Conservation (phyloP, 78 protist species). For the Monosiga brevicollis region DNA sequence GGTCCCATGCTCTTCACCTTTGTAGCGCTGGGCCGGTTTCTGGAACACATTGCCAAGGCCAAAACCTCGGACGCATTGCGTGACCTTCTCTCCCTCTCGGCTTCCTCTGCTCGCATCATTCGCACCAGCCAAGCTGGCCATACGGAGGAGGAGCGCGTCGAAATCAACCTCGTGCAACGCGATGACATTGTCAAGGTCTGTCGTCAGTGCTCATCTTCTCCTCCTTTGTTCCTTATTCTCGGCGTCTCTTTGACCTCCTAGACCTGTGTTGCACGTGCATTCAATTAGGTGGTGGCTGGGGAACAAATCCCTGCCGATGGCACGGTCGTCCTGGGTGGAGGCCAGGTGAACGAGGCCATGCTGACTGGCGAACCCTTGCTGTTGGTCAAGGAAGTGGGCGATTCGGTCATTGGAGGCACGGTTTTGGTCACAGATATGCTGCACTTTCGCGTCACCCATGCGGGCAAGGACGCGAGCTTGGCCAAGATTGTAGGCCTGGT, state of each 20-base stretch:
- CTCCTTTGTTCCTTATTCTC: no score
- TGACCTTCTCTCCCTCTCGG: constrained; percentile 45
- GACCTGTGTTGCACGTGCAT: neutral
- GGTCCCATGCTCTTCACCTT: constrained; percentile 68
- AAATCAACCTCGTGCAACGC: neutral
- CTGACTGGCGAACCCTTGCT: constrained; percentile 89
- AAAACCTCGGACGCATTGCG: constrained; percentile 66
- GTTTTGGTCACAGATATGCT: constrained; percentile 52
- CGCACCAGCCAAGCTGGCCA: neutral
- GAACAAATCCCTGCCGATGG: constrained; percentile 8
- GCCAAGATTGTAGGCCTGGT: constrained; percentile 74
- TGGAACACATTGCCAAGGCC: constrained; percentile 82
- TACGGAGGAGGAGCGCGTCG: neutral
- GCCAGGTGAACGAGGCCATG: constrained; percentile 73
- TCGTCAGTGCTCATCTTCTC: neutral
- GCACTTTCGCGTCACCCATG: constrained; percentile 42
- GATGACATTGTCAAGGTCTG: neutral
- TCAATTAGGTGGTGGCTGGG: neutral
- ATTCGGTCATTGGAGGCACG: constrained; percentile 83
- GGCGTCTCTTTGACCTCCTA: neutral
- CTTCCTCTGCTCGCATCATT: constrained; percentile 32
- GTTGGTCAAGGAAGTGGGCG: constrained; percentile 49
- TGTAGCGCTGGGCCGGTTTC: constrained; percentile 69
- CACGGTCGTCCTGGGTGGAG: neutral
- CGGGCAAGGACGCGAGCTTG: constrained; percentile 70